A percentile compares a stretch with the other conserved stretches of the same genome.
These are phyloP conservation scores for Hygrophorus russula DNA, from an alignment of 768 basidiomycete species.

Conservation along the genomic window DNA sequence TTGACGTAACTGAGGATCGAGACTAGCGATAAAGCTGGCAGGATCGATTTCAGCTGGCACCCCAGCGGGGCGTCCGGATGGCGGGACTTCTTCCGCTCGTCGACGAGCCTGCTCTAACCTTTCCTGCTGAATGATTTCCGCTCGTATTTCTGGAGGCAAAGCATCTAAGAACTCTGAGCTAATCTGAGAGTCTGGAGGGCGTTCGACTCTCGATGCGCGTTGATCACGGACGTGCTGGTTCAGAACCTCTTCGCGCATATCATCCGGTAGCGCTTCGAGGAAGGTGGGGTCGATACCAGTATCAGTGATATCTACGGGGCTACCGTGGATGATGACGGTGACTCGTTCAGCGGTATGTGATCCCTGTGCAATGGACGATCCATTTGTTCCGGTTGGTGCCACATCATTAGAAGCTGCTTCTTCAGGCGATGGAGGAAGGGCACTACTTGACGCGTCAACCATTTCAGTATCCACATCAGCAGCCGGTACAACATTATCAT, in stretches of 20 bases:
- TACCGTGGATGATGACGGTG: conserved; percentile 87
- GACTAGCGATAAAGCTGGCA: conserved; percentile 82
- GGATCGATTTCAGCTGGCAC: conserved; percentile 70
- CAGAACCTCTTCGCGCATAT: conserved; percentile 96
- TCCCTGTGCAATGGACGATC: conserved; percentile 14
- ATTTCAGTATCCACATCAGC: conserved; percentile 40
- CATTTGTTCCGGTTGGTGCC: conserved; percentile 12
- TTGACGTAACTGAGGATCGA: conserved; percentile 83
- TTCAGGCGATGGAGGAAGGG: neutral
- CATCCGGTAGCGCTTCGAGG: conserved; percentile 93
- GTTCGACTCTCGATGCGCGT: conserved; percentile 63
- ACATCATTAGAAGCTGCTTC: neutral
- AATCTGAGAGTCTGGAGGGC: conserved; percentile 77
- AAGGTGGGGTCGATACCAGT: conserved; percentile 98
- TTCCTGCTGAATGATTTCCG: conserved; percentile 95
- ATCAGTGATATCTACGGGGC: conserved; percentile 92
- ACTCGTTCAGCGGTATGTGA: conserved; percentile 48
- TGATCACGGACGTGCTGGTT: conserved; percentile 95
- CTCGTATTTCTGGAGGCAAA: conserved; percentile 89
- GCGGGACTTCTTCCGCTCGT: conserved; percentile 23
- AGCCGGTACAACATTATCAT: conserved; percentile 16
- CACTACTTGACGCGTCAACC: conserved; percentile 25
- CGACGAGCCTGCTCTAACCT: conserved; percentile 69
- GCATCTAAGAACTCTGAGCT: conserved; percentile 94
- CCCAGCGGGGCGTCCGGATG: conserved; percentile 17